Base-by-base conservation (phyloP, 2,329 filamentous ascomycete species). In the Neofusicoccum sp. region DNA sequence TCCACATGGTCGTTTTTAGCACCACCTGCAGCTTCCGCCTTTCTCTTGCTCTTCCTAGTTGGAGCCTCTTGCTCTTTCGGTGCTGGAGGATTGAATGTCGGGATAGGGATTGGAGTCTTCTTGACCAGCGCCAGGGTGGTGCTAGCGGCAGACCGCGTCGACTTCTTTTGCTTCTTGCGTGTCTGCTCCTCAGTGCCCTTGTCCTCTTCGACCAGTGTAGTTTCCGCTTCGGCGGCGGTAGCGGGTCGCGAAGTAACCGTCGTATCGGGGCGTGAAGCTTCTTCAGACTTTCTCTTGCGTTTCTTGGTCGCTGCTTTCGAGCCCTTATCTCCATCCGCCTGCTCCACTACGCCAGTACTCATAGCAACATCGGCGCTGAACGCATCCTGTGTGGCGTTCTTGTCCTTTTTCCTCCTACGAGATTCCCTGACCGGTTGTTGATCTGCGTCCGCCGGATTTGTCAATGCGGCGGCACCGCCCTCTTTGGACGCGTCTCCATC, bases 111-210 rank as follows among this genome's bases (percentile, higher is more conserved):
- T 9, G 58, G 58, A 5, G 41, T 61, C 8, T 45, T 49, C 47
- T 61, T 61, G 9, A 30, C 30, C 26, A 40, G 49, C 16, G 30
- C 30, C 3, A 47, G 30, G 11, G 41, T 16, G 8, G 36, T 20
- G 5, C 36, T 38, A 24, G 49, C 33, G 12, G 30, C 8, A 20
- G 49, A 41, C 26, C 49, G 33, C 14, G 31, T 54, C 16, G 33
- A 43, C n/a, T 60, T 62, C 38, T 48, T 62, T n/a, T 53, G 33
- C 45, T 60, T 62, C 30, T 49, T 60, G 24, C 12, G 40, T 7
- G 61, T 28, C 14, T 40, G 60, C 7, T 48, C 40, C 36, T 62
- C 48, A 7, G 16, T 30, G n/a, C 12, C 31, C 6, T 31, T 24
- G 6, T 28, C 33, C 16, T 14, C 33, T 49, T 41, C 43, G 11